A percentile compares a stretch with the other conserved stretches of the same genome.
Evolutionary conservation across 108 stramenopile species (phyloP).

Genomic region (Discostella stelligeroides): DNA sequence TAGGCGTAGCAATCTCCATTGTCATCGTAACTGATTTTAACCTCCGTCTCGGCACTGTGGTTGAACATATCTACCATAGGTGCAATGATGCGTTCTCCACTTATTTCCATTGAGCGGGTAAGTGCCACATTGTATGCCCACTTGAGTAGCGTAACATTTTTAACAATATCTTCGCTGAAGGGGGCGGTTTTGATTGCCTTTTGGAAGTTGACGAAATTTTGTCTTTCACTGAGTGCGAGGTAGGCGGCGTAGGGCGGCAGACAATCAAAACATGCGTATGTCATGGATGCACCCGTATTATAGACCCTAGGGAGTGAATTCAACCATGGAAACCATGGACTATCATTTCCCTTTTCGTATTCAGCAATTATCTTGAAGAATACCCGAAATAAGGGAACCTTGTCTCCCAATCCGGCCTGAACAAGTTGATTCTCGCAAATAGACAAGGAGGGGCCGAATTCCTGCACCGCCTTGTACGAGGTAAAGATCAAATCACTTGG

Average conservation of each 20-base stretch:
- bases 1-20: constrained; percentile 57
- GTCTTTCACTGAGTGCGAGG: constrained; percentile 44
- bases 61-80: constrained; percentile 74
- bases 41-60: constrained; percentile 62
- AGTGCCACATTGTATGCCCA: constrained; percentile 70
- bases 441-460: constrained; percentile 34
- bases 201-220: constrained; percentile 54
- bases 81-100: constrained; percentile 51
- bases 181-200: constrained; percentile 35
- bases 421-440: constrained; percentile 30
- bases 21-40: constrained; percentile 57
- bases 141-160: constrained; percentile 51
- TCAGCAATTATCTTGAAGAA: constrained; percentile 48
- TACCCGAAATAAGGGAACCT: constrained; percentile 45
- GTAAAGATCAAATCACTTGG: constrained; percentile 41
- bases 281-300: constrained; percentile 53
- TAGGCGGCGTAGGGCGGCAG: constrained; percentile 51
- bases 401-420: constrained; percentile 36
- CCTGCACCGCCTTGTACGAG: constrained; percentile 35
- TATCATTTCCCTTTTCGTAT: constrained; percentile 41
- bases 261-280: constrained; percentile 52
- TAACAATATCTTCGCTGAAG: constrained; percentile 43
- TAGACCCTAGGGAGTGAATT: constrained; percentile 51
- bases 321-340: constrained; percentile 43
- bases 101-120: constrained; percentile 50